phyloP scores from a whole-genome alignment of 2,329 filamentous ascomycete genomes.

The Aspergillus clavatus region DNA sequence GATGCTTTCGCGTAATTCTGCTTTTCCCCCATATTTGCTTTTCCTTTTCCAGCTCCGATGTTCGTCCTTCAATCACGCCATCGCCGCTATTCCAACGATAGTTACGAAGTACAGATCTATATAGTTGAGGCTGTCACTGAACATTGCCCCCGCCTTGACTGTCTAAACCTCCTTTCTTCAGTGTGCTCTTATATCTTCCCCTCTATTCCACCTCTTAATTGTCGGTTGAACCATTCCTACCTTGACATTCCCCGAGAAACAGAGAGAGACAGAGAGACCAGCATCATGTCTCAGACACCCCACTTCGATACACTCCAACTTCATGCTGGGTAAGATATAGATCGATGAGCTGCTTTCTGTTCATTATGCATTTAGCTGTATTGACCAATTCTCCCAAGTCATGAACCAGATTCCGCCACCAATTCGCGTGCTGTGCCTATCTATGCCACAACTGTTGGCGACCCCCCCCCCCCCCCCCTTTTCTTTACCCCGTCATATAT shows the following conservation, averaged over 20 bases:
- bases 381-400: conserved; percentile 47
- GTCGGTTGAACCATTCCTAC: background rate
- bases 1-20: background rate
- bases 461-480: background rate
- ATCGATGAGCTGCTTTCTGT: conserved; percentile 5
- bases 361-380: background rate
- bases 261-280: too few relatives aligned
- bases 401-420: conserved; percentile 73
- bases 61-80: conserved; percentile 13
- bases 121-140: too few relatives aligned
- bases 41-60: background rate
- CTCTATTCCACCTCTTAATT: background rate
- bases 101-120: too few relatives aligned
- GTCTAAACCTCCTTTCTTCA: background rate
- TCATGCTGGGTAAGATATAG: conserved; percentile 64
- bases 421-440: conserved; percentile 91
- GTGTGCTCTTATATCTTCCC: background rate
- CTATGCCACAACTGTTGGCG: conserved; percentile 74
- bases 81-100: background rate
- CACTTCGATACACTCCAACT: conserved; percentile 83
- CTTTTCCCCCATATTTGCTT: background rate
- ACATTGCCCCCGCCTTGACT: conserved; percentile 1
- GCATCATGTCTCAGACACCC: conserved; percentile 34
- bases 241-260: too few relatives aligned
- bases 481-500: too few relatives aligned